phyloP scores from a whole-genome alignment of 2,329 filamentous ascomycete genomes.

The Penicillium palitans region DNA sequence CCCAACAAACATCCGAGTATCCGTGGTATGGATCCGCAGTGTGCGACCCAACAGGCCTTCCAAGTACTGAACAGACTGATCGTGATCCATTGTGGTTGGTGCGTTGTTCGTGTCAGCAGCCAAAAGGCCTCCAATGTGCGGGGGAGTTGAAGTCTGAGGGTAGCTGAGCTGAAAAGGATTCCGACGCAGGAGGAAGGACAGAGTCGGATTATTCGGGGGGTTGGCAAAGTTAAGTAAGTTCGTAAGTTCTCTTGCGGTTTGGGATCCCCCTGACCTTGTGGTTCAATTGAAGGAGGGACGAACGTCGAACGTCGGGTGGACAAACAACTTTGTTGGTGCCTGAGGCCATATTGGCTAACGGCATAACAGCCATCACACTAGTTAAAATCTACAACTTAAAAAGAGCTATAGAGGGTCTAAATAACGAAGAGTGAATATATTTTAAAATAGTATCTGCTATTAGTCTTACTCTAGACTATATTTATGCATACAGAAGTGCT shows the following conservation, averaged over 20 bases:
- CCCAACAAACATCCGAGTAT: slow-evolving; percentile 85
- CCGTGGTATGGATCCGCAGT: slow-evolving; percentile 75
- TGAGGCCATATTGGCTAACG: slow-evolving; percentile 4
- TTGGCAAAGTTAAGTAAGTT: background rate
- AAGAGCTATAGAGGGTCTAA: background rate
- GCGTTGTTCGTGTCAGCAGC: slow-evolving; percentile 11
- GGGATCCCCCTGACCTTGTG: background rate
- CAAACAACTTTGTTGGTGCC: slow-evolving; percentile 6
- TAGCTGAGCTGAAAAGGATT: background rate
- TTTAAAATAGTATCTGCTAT: background rate
- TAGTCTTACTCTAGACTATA: background rate
- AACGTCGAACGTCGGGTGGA: slow-evolving; percentile 2
- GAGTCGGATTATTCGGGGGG: background rate
- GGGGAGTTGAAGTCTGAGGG: background rate
- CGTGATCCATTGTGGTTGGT: slow-evolving; percentile 37
- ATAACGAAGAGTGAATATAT: background rate
- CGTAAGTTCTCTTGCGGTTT: background rate
- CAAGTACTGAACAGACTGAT: slow-evolving; percentile 41
- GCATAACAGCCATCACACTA: background rate
- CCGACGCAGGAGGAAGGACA: background rate
- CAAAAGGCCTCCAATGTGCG: slow-evolving; percentile 1
- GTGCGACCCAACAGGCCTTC: slow-evolving; percentile 72
- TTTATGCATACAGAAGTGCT: background rate
- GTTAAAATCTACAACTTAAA: background rate
- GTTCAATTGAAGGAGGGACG: background rate